A percentile compares a stretch with the other conserved stretches of the same genome.
phyloP scores from a whole-genome alignment of 2,329 filamentous ascomycete species.

The Colletotrichum coccodes region DNA sequence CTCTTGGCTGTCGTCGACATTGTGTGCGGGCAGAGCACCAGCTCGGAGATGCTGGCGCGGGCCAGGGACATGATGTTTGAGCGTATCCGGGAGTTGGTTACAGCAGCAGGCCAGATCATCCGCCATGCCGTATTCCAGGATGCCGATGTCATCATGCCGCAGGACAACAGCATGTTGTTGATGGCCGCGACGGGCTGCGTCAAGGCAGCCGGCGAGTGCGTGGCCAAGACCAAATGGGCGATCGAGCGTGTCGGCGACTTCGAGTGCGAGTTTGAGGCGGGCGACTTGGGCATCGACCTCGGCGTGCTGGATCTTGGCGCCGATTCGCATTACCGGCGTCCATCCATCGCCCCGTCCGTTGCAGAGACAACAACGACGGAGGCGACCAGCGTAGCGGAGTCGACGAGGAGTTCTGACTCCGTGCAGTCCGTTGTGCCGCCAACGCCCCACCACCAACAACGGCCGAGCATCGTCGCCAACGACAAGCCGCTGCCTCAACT shows the following conservation, averaged over 20 bases:
- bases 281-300: constrained; percentile 65
- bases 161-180: constrained; percentile 80
- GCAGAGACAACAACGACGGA: constrained; percentile 47
- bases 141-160: constrained; percentile 82
- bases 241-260: constrained; percentile 93
- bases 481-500: constrained; percentile 77
- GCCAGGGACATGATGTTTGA: constrained; percentile 82
- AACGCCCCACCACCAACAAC: constrained; percentile 48
- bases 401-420: constrained; percentile 47
- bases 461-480: constrained; percentile 51
- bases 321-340: constrained; percentile 43
- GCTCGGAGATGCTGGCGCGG: constrained; percentile 72
- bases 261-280: constrained; percentile 78
- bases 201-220: constrained; percentile 89
- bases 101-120: constrained; percentile 83
- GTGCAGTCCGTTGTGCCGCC: constrained; percentile 29
- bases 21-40: constrained; percentile 81
- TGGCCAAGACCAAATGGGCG: constrained; percentile 84
- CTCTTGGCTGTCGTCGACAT: constrained; percentile 84
- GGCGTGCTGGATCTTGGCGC: constrained; percentile 57
- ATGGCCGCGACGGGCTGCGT: constrained; percentile 88
- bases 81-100: constrained; percentile 82
- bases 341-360: constrained; percentile 42
- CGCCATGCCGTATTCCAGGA: constrained; percentile 73
- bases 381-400: constrained; percentile 49